A percentile compares a stretch with the other conserved stretches of the same genome.
phyloP scores from a whole-genome alignment of 2,329 filamentous ascomycete species.

The Zymoseptoria brevis region DNA sequence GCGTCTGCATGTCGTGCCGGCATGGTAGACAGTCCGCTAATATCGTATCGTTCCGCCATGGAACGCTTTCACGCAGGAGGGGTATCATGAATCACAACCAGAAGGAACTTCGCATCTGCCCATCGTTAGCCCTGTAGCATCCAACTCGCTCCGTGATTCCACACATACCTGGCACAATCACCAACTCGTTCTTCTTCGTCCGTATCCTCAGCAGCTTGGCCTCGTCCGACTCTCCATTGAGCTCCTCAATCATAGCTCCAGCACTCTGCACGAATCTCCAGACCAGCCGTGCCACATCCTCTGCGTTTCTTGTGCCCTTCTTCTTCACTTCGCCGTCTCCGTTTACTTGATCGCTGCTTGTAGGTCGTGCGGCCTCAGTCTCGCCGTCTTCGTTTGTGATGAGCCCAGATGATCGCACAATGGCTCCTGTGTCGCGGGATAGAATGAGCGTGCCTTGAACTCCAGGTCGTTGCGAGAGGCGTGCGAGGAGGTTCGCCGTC shows the following conservation, averaged over 20 bases:
- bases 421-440: slow-evolving; percentile 62
- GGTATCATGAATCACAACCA: slow-evolving; percentile 77
- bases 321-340: slow-evolving; percentile 28
- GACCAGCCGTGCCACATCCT: slow-evolving; percentile 67
- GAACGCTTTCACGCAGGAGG: slow-evolving; percentile 48
- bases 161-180: slow-evolving; percentile 60
- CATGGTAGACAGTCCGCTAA: neutral
- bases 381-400: slow-evolving; percentile 50
- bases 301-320: slow-evolving; percentile 42
- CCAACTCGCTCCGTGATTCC: neutral
- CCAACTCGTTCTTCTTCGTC: slow-evolving; percentile 78
- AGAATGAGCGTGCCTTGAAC: slow-evolving; percentile 72
- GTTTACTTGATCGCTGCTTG: slow-evolving; percentile 11
- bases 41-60: neutral
- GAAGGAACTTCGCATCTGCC: slow-evolving; percentile 62
- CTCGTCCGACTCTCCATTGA: slow-evolving; percentile 72
- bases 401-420: slow-evolving; percentile 67
- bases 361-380: slow-evolving; percentile 30
- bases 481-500: slow-evolving; percentile 56
- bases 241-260: slow-evolving; percentile 59
- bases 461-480: slow-evolving; percentile 67
- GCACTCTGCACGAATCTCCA: slow-evolving; percentile 67
- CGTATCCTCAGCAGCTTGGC: slow-evolving; percentile 66
- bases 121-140: neutral
- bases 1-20: neutral